Conservation (phyloP, 345 rosid genomes). For the Stellera chamaejasme region DNA sequence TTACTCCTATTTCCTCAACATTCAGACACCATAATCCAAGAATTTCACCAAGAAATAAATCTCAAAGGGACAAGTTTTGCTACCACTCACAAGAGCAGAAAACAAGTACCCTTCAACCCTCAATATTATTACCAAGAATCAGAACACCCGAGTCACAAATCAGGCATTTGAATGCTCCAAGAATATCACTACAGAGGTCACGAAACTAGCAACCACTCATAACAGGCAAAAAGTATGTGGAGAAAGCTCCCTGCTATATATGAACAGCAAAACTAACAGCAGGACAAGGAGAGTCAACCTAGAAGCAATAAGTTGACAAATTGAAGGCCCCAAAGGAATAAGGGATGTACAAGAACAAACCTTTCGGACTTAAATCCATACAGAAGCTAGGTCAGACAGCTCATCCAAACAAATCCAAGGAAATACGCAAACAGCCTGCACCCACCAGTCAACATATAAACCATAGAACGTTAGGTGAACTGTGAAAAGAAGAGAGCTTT, state of each 20-base stretch:
- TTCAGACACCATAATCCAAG: slow-evolving; percentile 2
- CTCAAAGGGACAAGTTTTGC: neutral
- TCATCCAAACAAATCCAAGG: neutral
- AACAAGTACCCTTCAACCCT: neutral
- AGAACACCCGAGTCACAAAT: neutral
- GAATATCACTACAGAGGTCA: too few species aligned
- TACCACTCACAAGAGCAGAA: neutral
- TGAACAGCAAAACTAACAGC: too few species aligned
- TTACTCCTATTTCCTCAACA: neutral
- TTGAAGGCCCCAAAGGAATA: neutral
- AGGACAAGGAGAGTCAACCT: slow-evolving; percentile 1
- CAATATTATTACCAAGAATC: neutral
- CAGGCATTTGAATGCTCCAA: neutral
- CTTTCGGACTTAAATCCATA: neutral
- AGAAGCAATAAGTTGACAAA: neutral
- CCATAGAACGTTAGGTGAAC: slow-evolving; percentile 10
- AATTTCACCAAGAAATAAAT: slow-evolving; percentile 2
- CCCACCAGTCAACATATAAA: slow-evolving; percentile 12
- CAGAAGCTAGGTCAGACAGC: neutral
- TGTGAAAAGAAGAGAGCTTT: too few species aligned
- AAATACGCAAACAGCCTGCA: neutral
- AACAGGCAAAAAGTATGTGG: too few species aligned
- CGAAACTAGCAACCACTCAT: too few species aligned
- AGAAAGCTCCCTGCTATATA: too few species aligned
- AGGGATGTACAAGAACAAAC: neutral